Evolutionary conservation across 2,329 filamentous ascomycete species (phyloP).

Genomic region (Piedraia hortae): DNA sequence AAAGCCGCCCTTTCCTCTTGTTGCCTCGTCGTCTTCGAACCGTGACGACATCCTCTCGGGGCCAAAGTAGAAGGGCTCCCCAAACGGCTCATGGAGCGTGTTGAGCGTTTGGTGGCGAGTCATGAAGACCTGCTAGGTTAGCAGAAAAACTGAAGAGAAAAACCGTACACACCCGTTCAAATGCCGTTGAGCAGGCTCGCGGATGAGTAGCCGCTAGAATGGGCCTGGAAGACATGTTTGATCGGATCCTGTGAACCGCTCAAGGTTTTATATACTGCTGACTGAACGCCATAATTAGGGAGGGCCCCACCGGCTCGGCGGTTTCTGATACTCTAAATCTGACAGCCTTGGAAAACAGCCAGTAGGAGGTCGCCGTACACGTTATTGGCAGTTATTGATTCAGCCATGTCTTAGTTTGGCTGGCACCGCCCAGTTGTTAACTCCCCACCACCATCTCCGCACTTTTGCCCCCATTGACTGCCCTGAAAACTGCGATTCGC

Average conservation of each 20-base stretch:
- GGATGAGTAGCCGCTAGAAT: conserved; percentile 90
- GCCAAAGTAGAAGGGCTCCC: conserved; percentile 87
- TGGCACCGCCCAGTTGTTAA: conserved; percentile 81
- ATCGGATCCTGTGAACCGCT: no score
- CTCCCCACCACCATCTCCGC: conserved; percentile 79
- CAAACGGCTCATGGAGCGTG: conserved; percentile 86
- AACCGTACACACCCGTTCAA: conserved; percentile 47
- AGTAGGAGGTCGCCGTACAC: no score
- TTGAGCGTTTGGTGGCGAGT: conserved; percentile 55
- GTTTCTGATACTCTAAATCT: no score
- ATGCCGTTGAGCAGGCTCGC: conserved; percentile 83
- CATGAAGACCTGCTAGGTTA: conserved; percentile 60
- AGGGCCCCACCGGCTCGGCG: no score
- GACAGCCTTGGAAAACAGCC: no score
- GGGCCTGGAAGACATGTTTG: conserved; percentile 41
- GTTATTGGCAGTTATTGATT: no score
- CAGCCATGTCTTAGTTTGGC: no score
- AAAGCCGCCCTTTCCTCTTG: conserved; percentile 32
- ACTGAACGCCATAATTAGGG: no score
- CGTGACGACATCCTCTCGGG: conserved; percentile 62
- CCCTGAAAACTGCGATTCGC: conserved; percentile 47
- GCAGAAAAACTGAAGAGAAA: not conserved
- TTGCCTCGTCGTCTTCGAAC: conserved; percentile 41
- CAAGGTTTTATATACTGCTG: no score
- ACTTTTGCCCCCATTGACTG: conserved; percentile 47